Evolutionary conservation across 345 rosid species (phyloP), one percentile per base, ranked within the genome.

Genomic region (Rubroshorea leprosula): DNA sequence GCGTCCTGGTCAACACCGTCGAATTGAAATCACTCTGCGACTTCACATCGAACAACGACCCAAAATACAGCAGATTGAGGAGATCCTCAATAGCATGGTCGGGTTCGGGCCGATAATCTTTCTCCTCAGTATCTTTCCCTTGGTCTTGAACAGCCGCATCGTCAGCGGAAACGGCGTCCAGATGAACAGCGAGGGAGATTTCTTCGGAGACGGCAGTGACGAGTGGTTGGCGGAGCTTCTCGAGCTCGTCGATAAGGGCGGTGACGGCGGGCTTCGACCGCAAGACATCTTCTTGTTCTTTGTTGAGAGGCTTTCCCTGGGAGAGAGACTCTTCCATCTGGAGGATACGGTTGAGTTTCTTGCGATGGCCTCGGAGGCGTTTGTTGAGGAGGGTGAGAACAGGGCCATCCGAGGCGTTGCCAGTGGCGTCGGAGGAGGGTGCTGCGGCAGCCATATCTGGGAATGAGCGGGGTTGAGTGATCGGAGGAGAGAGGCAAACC

Each of bases 311-410:
- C 64, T 90, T 94, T 0, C 99, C 99, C 41, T 83, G 97, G 46
- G 90, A 63, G 38, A 79, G 29, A 16, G 96, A 60, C 54, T 87
- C 94, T 60, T 94, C 99, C 96, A 84, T 82, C 60, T 81, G 97
- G 55, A 60, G 5, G 48, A 94, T 94, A 5, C 97, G 83, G 74
- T 85, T 94, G 65, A 25, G 31, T 51, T 94, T 94, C 82, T 94
- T 90, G 38, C 90, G 91, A 44, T 84, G 92, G 53, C 86, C 87
- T 38, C 99, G 95, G 73, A 90, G 74, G 53, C 97, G 99, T 63
- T 94, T 90, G 87, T 71, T 90, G 76, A 93, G 70, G 29, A 93
- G 72, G 74, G 61, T 77, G 49, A 90, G 74, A 53, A 93, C 95
- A 2, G 99, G 96, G 35, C 97, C 90, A 18, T 93, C 97, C 6